Conservation (phyloP, 805 yeast genomes). For the Kuraishia ogatae region DNA sequence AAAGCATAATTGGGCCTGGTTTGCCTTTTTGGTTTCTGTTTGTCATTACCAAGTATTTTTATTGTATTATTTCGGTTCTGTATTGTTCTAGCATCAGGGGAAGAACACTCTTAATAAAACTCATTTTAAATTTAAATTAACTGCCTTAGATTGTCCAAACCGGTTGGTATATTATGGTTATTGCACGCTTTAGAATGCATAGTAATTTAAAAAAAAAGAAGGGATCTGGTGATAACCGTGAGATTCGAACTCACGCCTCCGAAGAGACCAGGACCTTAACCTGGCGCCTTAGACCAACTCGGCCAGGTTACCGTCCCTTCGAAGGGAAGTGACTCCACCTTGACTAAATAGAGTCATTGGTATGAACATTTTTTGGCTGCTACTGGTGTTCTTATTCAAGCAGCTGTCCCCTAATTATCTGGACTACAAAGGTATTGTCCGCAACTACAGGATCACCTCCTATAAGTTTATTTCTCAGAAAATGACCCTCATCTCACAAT, state of each 20-base stretch:
- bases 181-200: background rate
- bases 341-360: background rate
- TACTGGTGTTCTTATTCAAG: too few species aligned
- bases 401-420: too few species aligned
- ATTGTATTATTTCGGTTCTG: background rate
- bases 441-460: too few species aligned
- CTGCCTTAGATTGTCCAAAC: background rate
- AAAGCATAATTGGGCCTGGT: background rate
- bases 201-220: constrained; percentile 3
- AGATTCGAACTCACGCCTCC: constrained; percentile 73
- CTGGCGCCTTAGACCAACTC: constrained; percentile 69
- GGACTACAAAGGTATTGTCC: too few species aligned
- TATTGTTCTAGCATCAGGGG: background rate
- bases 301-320: constrained; percentile 47
- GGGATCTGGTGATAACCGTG: constrained; percentile 50
- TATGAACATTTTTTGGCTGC: too few species aligned
- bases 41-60: background rate
- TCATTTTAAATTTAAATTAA: background rate
- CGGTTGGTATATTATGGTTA: background rate
- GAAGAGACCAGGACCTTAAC: constrained; percentile 64
- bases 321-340: background rate
- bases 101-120: background rate
- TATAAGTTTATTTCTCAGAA: too few species aligned
- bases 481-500: too few species aligned
- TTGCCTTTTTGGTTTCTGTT: background rate